These are phyloP conservation scores for Candolleomyces aberdarensis DNA, from an alignment of 768 basidiomycete species.

Conservation along the genomic window DNA sequence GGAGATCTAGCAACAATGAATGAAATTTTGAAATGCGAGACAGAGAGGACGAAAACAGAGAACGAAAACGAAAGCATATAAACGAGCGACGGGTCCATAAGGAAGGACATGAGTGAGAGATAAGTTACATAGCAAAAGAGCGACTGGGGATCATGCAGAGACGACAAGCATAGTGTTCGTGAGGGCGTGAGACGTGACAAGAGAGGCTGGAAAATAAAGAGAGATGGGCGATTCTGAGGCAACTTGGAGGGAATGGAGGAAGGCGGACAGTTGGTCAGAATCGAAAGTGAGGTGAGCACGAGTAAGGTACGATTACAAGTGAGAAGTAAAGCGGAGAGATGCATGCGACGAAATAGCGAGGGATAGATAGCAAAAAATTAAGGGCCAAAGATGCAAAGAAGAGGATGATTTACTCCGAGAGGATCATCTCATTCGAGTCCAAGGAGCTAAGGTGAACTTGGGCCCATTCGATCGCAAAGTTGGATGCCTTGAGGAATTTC, in stretches of 20 bases:
- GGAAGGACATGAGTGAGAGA: conserved; percentile 15
- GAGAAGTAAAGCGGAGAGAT: conserved; percentile 7
- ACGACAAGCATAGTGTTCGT: conserved; percentile 24
- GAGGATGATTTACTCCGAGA: conserved; percentile 34
- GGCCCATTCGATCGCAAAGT: conserved; percentile 77
- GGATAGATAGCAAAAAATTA: conserved; percentile 6
- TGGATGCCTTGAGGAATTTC: conserved; percentile 93
- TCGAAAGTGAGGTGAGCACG: not conserved
- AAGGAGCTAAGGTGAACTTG: conserved; percentile 39
- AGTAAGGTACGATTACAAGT: conserved; percentile 3
- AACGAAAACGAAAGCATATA: conserved; percentile 12
- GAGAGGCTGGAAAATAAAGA: conserved; percentile 19
- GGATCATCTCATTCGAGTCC: conserved; percentile 30
- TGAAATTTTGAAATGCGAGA: conserved; percentile 15
- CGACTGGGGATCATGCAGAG: conserved; percentile 15
- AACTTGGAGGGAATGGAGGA: conserved; percentile 6
- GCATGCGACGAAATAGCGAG: conserved; percentile 2
- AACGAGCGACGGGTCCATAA: conserved; percentile 15
- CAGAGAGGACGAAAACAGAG: conserved; percentile 5
- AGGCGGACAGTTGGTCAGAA: not conserved
- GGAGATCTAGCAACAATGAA: conserved; percentile 7
- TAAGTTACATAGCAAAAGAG: conserved; percentile 15
- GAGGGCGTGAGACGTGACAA: conserved; percentile 20
- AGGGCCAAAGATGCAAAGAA: conserved; percentile 8
- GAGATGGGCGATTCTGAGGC: conserved; percentile 9